Base-by-base conservation (phyloP, 2,329 filamentous ascomycete species). In the Nemania sp. region DNA sequence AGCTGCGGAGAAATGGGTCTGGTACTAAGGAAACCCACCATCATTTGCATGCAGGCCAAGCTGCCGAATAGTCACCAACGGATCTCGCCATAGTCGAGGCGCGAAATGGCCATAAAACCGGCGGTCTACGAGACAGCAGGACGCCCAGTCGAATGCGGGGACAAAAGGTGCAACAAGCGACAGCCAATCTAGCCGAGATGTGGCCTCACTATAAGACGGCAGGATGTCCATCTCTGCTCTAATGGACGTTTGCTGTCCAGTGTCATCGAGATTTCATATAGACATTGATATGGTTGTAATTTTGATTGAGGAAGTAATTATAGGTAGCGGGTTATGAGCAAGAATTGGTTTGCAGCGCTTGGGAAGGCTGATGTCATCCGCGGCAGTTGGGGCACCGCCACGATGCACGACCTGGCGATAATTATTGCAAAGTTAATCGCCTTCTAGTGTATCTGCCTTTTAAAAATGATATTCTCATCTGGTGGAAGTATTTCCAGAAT, bases 161-260 rank as follows among this genome's bases (percentile, higher is more conserved):
- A 82, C 59, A 58, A 76, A 77, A 1, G 77, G 74, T 6, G 74
- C 77, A 11, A 75, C 75, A 3, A 83, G 57, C 24, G 66, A 66
- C 14, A 82, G 70, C 78, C 80, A 82, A 70, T 83, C 75, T 47
- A 64, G 64, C 8, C 64, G 68, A 6, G 71, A 62, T 2, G 72
- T 75, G 47, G 81, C 80, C 54, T 82, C 75, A 45, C 73, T 68
- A 64, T 84, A 84, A 0, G 81, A 80, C 1, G 81, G 80, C n/a
- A 78, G 73, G 9, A 63, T 55, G 7, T 71, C 67, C 70, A 73
- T 71, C 7, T 44, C 26, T 23, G 14, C 37, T 52, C 6, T 8
- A 8, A 7, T 19, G 4, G 28, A 31, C 9, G 9, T 31, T 14
- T 31, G 9, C 11, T 9, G 28, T 11, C 28, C 9, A 31, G 8